Conservation (phyloP, 2,329 filamentous ascomycete genomes). For the Sarocladium kiliense region DNA sequence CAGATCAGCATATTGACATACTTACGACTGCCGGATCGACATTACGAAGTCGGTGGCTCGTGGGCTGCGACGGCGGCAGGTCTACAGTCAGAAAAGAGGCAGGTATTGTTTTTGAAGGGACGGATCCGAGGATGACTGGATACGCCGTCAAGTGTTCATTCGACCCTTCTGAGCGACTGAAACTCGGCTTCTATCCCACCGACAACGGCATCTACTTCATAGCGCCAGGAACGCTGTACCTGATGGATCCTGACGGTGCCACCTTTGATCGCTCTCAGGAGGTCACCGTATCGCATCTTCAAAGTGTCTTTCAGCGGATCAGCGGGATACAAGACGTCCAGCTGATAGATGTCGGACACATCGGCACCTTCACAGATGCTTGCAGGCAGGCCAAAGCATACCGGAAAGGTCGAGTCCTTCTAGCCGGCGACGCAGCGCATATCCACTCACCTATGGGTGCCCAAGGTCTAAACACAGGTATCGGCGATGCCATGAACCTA, state of each 20-base stretch:
- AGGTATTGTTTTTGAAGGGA: slow-evolving; percentile 30
- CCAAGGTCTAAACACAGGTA: slow-evolving; percentile 27
- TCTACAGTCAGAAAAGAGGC: slow-evolving; percentile 32
- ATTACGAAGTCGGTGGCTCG: slow-evolving; percentile 28
- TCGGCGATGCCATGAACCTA: slow-evolving; percentile 35
- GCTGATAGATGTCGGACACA: slow-evolving; percentile 20
- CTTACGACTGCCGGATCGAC: slow-evolving; percentile 11
- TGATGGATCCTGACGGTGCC: slow-evolving; percentile 19
- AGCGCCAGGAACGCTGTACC: slow-evolving; percentile 12
- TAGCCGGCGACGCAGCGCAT: slow-evolving; percentile 28
- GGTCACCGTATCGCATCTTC: slow-evolving; percentile 16
- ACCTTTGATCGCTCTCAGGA: slow-evolving; percentile 15
- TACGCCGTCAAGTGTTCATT: slow-evolving; percentile 27
- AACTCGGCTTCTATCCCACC: slow-evolving; percentile 20
- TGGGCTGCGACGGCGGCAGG: slow-evolving; percentile 37
- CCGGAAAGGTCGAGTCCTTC: slow-evolving; percentile 23
- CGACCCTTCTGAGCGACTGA: slow-evolving; percentile 22
- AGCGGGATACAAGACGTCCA: slow-evolving; percentile 17
- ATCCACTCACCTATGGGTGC: slow-evolving; percentile 30
- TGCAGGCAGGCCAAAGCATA: slow-evolving; percentile 17
- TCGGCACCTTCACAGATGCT: slow-evolving; percentile 19
- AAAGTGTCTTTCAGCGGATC: slow-evolving; percentile 16
- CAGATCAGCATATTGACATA: slow-evolving; percentile 17
- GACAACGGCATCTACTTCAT: slow-evolving; percentile 23
- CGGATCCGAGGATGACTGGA: slow-evolving; percentile 28